Conservation (phyloP, 176 grass and related monocot species). For the Cymbopogon citratus region DNA sequence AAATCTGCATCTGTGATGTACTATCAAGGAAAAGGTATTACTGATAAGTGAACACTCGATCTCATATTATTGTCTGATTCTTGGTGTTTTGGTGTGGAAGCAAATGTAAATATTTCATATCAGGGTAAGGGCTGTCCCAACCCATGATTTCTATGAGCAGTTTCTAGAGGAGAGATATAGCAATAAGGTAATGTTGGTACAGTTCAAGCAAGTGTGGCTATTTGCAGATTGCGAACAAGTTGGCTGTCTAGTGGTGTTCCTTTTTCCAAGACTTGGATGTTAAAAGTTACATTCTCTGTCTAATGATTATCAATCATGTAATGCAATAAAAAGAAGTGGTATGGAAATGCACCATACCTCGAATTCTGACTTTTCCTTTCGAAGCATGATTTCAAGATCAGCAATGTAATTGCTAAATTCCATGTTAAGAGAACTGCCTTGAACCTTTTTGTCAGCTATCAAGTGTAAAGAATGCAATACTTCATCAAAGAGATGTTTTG, state of each 20-base stretch:
- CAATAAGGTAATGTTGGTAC: too few relatives aligned
- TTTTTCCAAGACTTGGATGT: constrained; percentile 14
- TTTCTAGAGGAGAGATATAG: background rate
- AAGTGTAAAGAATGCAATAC: constrained; percentile 43
- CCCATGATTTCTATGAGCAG: background rate
- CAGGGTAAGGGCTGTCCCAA: background rate
- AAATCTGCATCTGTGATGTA: too few relatives aligned
- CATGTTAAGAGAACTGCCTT: constrained; percentile 21
- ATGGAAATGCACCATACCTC: constrained; percentile 46
- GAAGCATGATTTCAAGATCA: constrained; percentile 69
- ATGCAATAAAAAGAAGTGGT: constrained; percentile 1
- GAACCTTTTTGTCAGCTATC: constrained; percentile 48
- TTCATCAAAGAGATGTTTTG: constrained; percentile 65
- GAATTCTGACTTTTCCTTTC: constrained; percentile 70
- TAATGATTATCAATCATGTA: constrained; percentile 16
- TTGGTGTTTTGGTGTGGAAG: background rate
- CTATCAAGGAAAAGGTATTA: background rate
- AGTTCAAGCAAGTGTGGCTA: background rate
- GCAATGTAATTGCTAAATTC: constrained; percentile 46
- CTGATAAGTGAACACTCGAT: background rate
- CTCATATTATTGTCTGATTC: background rate
- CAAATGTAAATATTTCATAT: background rate
- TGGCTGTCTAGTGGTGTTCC: background rate
- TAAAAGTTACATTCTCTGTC: background rate
- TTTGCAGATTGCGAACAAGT: background rate